Evolutionary conservation across 805 yeast species (phyloP).

Genomic region (Candida patagonica): DNA sequence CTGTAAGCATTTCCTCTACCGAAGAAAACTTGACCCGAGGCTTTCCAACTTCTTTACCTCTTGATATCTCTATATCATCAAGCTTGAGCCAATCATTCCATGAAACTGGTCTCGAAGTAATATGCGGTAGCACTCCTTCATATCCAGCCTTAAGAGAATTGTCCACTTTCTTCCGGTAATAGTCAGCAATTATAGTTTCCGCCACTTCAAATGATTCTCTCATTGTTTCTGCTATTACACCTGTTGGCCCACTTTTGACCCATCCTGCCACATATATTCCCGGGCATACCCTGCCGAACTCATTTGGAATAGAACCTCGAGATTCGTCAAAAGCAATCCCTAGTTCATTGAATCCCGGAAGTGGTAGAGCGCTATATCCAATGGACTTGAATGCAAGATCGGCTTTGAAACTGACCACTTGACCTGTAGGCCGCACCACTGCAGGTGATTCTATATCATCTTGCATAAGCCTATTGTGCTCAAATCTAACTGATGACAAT

Average conservation of each 20-base stretch:
- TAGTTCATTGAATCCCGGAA: conserved; percentile 46
- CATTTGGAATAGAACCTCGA: conserved; percentile 39
- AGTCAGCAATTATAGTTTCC: conserved; percentile 51
- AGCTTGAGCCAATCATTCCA: conserved; percentile 66
- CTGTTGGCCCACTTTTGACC: conserved; percentile 79
- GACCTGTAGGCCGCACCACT: conserved; percentile 31
- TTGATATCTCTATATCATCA: conserved; percentile 41
- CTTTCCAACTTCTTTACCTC: conserved; percentile 44
- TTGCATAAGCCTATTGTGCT: conserved; percentile 36
- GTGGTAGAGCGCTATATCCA: conserved; percentile 67
- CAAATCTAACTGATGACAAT: conserved; percentile 41
- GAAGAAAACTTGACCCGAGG: conserved; percentile 48
- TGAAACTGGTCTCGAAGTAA: conserved; percentile 28
- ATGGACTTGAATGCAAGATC: conserved; percentile 73
- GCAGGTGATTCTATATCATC: conserved; percentile 32
- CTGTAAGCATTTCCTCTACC: conserved; percentile 36
- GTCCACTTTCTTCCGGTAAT: conserved; percentile 24
- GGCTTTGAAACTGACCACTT: conserved; percentile 27
- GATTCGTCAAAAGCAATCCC: conserved; percentile 39
- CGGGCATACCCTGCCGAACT: conserved; percentile 33
- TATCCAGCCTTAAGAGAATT: conserved; percentile 26
- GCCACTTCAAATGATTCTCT: conserved; percentile 73
- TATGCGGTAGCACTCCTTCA: conserved; percentile 21
- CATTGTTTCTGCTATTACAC: conserved; percentile 88
- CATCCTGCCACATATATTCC: conserved; percentile 83